These are phyloP conservation scores for Diddensiella santjacobensis DNA, from an alignment of 805 yeast genomes.

Conservation along the genomic window DNA sequence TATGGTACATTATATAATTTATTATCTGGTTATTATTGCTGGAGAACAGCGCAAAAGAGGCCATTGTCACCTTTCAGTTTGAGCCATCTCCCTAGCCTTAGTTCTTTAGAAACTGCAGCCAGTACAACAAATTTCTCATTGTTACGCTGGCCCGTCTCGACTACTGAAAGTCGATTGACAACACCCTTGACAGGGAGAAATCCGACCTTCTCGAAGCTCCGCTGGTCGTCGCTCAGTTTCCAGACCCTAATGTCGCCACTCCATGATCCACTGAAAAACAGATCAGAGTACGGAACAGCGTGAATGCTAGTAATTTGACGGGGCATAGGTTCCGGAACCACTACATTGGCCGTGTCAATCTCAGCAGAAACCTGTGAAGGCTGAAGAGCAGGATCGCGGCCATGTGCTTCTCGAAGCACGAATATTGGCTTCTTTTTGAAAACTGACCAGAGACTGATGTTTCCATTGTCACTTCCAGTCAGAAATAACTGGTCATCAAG, in stretches of 20 bases:
- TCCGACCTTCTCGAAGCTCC: slow-evolving; percentile 57
- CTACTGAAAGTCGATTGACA: slow-evolving; percentile 35
- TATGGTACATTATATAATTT: not conserved
- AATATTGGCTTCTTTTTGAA: slow-evolving; percentile 84
- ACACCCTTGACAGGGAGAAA: slow-evolving; percentile 63
- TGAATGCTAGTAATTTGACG: slow-evolving; percentile 79
- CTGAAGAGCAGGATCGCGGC: slow-evolving; percentile 49
- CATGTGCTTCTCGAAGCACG: slow-evolving; percentile 73
- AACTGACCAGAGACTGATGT: slow-evolving; percentile 81
- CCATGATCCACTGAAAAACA: slow-evolving; percentile 87
- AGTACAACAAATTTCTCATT: slow-evolving; percentile 47
- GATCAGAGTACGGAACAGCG: slow-evolving; percentile 80
- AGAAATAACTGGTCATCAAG: slow-evolving; percentile 88
- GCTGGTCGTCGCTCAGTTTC: slow-evolving; percentile 63
- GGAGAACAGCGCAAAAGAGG: slow-evolving; percentile 40
- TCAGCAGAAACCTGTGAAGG: slow-evolving; percentile 54
- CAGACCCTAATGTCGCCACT: slow-evolving; percentile 74
- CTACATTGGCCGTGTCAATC: slow-evolving; percentile 23
- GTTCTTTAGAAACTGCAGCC: slow-evolving; percentile 79
- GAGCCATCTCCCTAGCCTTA: slow-evolving; percentile 83
- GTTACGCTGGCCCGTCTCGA: slow-evolving; percentile 29
- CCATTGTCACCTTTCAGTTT: slow-evolving; percentile 62
- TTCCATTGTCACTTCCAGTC: slow-evolving; percentile 95
- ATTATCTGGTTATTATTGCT: not conserved
- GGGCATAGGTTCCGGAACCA: slow-evolving; percentile 68